Evolutionary conservation across 768 basidiomycete genomes (phyloP).

Genomic region (Phylloporus sp.): DNA sequence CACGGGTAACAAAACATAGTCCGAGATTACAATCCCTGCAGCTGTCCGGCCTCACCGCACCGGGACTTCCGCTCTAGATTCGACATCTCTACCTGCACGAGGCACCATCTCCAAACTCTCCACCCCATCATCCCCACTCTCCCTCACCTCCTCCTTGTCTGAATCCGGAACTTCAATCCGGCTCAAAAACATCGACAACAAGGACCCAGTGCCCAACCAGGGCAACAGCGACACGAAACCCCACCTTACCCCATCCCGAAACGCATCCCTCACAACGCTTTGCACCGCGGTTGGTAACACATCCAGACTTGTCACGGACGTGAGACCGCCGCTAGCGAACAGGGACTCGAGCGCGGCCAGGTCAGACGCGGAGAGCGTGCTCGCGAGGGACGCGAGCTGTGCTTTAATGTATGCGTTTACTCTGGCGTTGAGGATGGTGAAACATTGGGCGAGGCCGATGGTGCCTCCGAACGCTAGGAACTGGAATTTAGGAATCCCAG

Average conservation of each 20-base stretch:
- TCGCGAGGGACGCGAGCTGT: constrained; percentile 20
- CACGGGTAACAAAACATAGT: too few relatives aligned
- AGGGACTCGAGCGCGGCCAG: constrained; percentile 22
- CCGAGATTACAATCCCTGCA: too few relatives aligned
- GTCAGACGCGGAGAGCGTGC: constrained; percentile 28
- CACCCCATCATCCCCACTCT: neutral
- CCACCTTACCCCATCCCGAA: constrained; percentile 38
- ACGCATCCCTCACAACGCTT: constrained; percentile 36
- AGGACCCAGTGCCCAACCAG: constrained; percentile 36
- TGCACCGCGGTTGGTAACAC: constrained; percentile 35
- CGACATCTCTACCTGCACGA: neutral
- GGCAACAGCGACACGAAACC: constrained; percentile 46
- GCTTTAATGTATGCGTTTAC: constrained; percentile 32
- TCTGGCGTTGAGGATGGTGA: constrained; percentile 42
- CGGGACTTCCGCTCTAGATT: neutral
- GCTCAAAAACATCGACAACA: constrained; percentile 37
- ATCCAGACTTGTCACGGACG: constrained; percentile 34
- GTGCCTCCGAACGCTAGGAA: constrained; percentile 49
- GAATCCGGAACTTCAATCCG: constrained; percentile 31
- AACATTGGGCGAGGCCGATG: constrained; percentile 49
- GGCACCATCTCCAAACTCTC: neutral
- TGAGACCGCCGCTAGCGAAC: constrained; percentile 24
- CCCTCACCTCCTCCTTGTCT: neutral
- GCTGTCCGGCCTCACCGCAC: neutral
- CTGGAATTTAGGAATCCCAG: constrained; percentile 23